Base-by-base conservation (phyloP, 495 filamentous ascomycete genomes). In the Penicillium robsamsonii region DNA sequence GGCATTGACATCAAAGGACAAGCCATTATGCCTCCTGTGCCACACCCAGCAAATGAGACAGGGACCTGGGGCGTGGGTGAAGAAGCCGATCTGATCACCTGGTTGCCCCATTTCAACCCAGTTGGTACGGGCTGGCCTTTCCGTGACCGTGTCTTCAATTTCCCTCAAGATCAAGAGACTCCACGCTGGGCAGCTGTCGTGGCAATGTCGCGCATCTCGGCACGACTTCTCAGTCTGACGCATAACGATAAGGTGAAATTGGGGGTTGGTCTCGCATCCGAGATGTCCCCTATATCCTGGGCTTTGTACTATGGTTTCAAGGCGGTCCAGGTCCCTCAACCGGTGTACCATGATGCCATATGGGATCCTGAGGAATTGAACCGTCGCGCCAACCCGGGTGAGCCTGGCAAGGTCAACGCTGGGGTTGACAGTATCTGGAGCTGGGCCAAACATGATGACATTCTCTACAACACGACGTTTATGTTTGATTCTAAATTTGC, bases 231-330 rank as follows among this genome's bases (percentile, higher is more conserved):
- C 25, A 72, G 83, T 27, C 73, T 81, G 20, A 87, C 89, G 85
- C 80, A 87, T 59, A 73, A 84, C 7, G 56, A 44, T 30, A 49
- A 58, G 18, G 20, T 46, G 0, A 3, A 38, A 7, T 73, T 70
- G 1, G 87, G 87, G 22, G 79, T 84, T 24, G 77, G 81, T 49
- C 76, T 90, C 46, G 80, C 79, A 11, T 84, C 84, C 4, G 87
- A 90, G 63, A 88, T 89, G 85, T 81, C 78, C 43, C 79, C 86
- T 3, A 76, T 79, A 41, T 87, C 85, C 1, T 79, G 77, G 4
- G 79, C 86, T 1, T 68, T 90, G 11, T 78, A 86, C 15, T 85
- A 90, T 69, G 87, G 88, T 5, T 71, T 90, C 42, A 90, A 91
- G 46, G 53, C 56, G 11, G 56, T 64, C 0, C 62, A 67, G 35